Base-by-base conservation (phyloP, 2,329 filamentous ascomycete genomes). In the Beauveria asiatica region DNA sequence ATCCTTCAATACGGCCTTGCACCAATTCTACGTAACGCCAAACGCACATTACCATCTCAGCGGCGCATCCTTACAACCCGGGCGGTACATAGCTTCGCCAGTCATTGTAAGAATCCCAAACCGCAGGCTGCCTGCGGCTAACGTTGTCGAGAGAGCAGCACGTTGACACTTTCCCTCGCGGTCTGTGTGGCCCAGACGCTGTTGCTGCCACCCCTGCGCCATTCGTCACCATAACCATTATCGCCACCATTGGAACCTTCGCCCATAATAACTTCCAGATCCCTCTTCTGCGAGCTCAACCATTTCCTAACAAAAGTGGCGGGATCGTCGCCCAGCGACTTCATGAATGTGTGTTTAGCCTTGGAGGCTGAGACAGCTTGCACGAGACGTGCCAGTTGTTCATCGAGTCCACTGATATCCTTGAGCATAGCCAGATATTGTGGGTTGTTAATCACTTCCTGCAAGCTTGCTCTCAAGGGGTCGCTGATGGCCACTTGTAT, bases 271-370 rank as follows among this genome's bases (percentile, higher is more conserved):
- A 94, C 85, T 69, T 96, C 92, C 41, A 97, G 78, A 71, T 97
- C 93, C 53, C 92, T 82, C 75, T 92, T 92, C 77, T 99, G 94
- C 17, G 88, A 93, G 68, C 87, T 91, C 57, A 96, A 80, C 94
- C 94, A 99, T 69, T 89, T 85, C 64, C 84, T 86, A 62, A 97
- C 81, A 68, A 97, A 97, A 13, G 82, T 84, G 17, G 89, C 87
- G 0, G 94, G 94, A 66, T 97, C 92, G 64, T 88, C 84, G 62
- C 86, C 84, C 64, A 97, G 79, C 5, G 85, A 84, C 7, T 83
- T 85, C 73, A 94, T 88, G 77, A 99, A 99, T 17, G 87, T 84
- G 71, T 96, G 90, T 71, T 96, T 96, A 25, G 91, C 90, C 71
- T 96, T 96, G 27, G 89, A 90, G 65, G 92, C 86, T 30, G 86